These are phyloP conservation scores for Solanum gracilifrons DNA, from an alignment of 257 asterid genomes.

Conservation along the genomic window DNA sequence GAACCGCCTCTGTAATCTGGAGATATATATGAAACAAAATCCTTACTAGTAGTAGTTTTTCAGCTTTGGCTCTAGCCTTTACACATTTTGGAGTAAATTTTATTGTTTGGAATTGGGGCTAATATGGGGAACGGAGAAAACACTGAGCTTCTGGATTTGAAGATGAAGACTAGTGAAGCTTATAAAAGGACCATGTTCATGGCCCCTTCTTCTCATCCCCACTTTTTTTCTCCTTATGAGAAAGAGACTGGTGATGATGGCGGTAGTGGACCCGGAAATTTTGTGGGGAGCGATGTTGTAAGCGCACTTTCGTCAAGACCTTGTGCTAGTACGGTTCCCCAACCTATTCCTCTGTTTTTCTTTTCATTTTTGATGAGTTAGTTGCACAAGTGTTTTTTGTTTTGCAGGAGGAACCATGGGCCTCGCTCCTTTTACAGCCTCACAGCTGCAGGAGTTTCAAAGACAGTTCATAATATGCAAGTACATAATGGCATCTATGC, in stretches of 20 bases:
- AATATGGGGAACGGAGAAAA: constrained; percentile 17
- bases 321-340: background rate
- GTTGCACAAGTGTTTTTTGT: background rate
- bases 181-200: constrained; percentile 6
- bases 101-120: background rate
- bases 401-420: constrained; percentile 16
- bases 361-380: background rate
- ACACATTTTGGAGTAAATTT: background rate
- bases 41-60: background rate
- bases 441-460: constrained; percentile 62
- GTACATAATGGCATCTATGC: constrained; percentile 38
- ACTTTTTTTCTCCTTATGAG: background rate
- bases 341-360: background rate
- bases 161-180: constrained; percentile 22
- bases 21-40: background rate
- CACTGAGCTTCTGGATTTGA: constrained; percentile 25
- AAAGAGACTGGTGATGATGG: constrained; percentile 5
- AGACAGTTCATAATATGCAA: constrained; percentile 49
- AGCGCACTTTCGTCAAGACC: background rate
- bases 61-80: background rate
- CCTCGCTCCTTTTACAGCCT: constrained; percentile 30
- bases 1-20: background rate
- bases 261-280: constrained; percentile 10
- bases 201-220: constrained; percentile 6
- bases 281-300: background rate